Percentiles rank a stretch among this genome's conserved stretches.
Evolutionary conservation across 176 grass and related monocot species (phyloP).

Genomic region (Eremochloa ophiuroides): DNA sequence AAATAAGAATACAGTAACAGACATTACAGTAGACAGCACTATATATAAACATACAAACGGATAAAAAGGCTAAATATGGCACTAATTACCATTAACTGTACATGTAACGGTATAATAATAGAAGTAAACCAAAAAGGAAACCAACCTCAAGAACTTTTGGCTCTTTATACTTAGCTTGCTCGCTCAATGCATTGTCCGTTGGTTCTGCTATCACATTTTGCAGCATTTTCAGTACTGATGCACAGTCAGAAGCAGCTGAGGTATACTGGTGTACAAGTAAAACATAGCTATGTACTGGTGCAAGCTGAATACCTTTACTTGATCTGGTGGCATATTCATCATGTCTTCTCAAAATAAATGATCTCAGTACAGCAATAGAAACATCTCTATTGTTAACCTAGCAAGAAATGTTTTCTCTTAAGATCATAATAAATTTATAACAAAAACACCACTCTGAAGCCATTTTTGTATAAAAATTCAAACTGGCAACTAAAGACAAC

Average conservation of each 20-base stretch:
- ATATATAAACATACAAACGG: background rate
- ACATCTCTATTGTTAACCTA: conserved; percentile 60
- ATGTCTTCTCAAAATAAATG: conserved; percentile 36
- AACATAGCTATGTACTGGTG: background rate
- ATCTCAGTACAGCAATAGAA: conserved; percentile 47
- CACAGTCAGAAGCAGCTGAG: background rate
- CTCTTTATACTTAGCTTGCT: conserved; percentile 17
- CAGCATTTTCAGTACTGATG: conserved; percentile 10
- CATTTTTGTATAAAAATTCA: background rate
- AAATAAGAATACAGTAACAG: background rate
- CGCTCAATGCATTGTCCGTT: background rate
- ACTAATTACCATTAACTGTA: background rate
- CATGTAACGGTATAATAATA: background rate
- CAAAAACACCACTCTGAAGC: background rate
- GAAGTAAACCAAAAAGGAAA: background rate
- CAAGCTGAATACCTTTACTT: background rate
- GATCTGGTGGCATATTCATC: conserved; percentile 34
- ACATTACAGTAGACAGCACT: background rate
- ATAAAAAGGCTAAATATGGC: background rate
- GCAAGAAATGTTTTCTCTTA: background rate
- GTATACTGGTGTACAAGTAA: background rate
- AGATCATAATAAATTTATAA: background rate
- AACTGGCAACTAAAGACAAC: background rate
- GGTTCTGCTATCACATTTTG: conserved; percentile 1
- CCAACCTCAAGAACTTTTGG: conserved; percentile 56